These are phyloP conservation scores for Ophiognomonia clavigignenti-juglandacearum DNA, from an alignment of 2,329 filamentous ascomycete species.

Conservation along the genomic window DNA sequence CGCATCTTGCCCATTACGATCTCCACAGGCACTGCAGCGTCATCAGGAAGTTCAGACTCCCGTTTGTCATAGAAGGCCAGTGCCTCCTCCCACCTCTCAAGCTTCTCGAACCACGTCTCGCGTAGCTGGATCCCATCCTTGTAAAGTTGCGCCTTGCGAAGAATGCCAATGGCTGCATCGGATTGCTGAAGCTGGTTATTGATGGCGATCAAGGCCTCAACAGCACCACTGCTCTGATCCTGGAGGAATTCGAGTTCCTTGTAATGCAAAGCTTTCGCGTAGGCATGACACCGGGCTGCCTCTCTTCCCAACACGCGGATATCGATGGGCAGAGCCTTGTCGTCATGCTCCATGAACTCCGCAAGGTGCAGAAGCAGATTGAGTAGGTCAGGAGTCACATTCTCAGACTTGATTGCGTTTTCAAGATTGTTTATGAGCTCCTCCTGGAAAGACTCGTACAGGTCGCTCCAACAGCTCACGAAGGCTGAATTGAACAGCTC, in stretches of 20 bases:
- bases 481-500: slow-evolving; percentile 99
- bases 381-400: slow-evolving; percentile 92
- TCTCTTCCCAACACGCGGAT: slow-evolving; percentile 92
- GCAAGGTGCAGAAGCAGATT: slow-evolving; percentile 92
- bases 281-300: slow-evolving; percentile 93
- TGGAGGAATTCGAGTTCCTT: slow-evolving; percentile 98
- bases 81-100: slow-evolving; percentile 97
- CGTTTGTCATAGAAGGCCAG: slow-evolving; percentile 86
- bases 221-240: slow-evolving; percentile 90
- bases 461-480: slow-evolving; percentile 96
- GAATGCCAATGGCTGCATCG: slow-evolving; percentile 94
- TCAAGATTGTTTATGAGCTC: slow-evolving; percentile 95
- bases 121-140: slow-evolving; percentile 89
- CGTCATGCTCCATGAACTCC: slow-evolving; percentile 99
- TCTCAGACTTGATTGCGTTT: slow-evolving; percentile 87
- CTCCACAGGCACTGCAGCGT: slow-evolving; percentile 67
- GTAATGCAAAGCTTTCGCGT: slow-evolving; percentile 96
- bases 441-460: slow-evolving; percentile 96
- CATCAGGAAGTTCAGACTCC: slow-evolving; percentile 61
- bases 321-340: slow-evolving; percentile 96
- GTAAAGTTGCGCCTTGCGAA: slow-evolving; percentile 92
- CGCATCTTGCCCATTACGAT: slow-evolving; percentile 99
- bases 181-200: slow-evolving; percentile 99
- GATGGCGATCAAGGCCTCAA: slow-evolving; percentile 97
- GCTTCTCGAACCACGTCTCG: slow-evolving; percentile 98